A percentile compares a stretch with the other conserved stretches of the same genome.
phyloP scores from a whole-genome alignment of 345 rosid species.

The Citrus unshiu region DNA sequence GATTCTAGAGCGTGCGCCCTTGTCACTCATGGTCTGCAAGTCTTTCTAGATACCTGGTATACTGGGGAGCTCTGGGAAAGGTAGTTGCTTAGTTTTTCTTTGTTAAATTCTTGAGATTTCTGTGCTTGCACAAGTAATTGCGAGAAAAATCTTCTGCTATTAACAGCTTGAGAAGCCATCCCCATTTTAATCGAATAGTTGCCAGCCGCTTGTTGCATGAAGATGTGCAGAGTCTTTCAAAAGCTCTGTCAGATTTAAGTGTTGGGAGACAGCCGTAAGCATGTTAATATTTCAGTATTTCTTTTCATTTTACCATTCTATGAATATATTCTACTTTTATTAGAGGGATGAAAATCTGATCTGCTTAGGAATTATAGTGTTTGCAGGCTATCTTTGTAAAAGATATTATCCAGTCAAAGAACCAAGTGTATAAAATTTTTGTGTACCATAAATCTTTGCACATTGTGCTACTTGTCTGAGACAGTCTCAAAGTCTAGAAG shows the following conservation, averaged over 20 bases:
- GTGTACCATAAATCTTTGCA: neutral
- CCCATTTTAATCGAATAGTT: slow-evolving; percentile 49
- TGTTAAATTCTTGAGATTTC: neutral
- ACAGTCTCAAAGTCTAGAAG: neutral
- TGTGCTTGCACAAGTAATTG: slow-evolving; percentile 10
- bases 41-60: slow-evolving; percentile 71
- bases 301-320: neutral
- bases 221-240: slow-evolving; percentile 59
- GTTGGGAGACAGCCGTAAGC: slow-evolving; percentile 85
- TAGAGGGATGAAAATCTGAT: neutral
- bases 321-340: neutral
- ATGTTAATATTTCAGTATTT: neutral
- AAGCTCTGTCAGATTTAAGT: slow-evolving; percentile 73
- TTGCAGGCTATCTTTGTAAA: neutral
- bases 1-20: slow-evolving; percentile 57
- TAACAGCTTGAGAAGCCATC: slow-evolving; percentile 76
- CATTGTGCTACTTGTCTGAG: neutral
- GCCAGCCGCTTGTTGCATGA: slow-evolving; percentile 53
- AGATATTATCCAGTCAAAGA: neutral
- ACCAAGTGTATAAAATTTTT: neutral
- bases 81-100: slow-evolving; percentile 30
- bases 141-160: slow-evolving; percentile 9
- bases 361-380: neutral
- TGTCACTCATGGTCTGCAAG: slow-evolving; percentile 51
- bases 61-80: slow-evolving; percentile 75